phyloP scores from a whole-genome alignment of 139 green algal genomes.

The Tetraselmis striata region DNA sequence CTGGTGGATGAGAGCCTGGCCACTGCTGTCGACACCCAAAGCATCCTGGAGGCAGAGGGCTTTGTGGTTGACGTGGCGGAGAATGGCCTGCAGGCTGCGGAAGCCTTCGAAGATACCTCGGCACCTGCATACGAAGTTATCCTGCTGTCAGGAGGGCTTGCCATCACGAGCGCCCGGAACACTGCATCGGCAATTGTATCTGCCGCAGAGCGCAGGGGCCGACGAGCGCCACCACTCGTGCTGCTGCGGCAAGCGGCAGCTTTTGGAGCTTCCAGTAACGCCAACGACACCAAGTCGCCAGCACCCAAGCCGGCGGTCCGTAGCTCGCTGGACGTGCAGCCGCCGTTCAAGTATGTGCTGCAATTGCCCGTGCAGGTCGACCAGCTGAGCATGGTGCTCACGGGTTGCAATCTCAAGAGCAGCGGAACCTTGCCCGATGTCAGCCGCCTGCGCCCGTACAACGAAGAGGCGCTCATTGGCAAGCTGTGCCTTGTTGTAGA shows the following conservation, averaged over 20 bases:
- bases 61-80: not conserved
- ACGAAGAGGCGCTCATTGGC: not conserved
- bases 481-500: too few species aligned
- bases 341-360: not conserved
- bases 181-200: not conserved
- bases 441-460: not conserved
- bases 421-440: not conserved
- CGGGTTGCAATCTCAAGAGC: not conserved
- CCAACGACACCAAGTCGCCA: too few species aligned
- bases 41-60: not conserved
- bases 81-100: not conserved
- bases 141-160: not conserved
- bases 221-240: not conserved
- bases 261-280: too few species aligned
- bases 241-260: not conserved
- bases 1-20: not conserved
- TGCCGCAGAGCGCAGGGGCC: too few species aligned
- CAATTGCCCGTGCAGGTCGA: not conserved
- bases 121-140: not conserved
- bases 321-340: not conserved
- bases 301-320: too few species aligned
- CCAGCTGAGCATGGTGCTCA: not conserved
- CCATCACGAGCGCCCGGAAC: not conserved
- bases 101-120: not conserved
- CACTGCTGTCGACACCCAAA: not conserved